phyloP scores from a whole-genome alignment of 1,284 basidiomycete genomes.

The Coniferiporia weirii region DNA sequence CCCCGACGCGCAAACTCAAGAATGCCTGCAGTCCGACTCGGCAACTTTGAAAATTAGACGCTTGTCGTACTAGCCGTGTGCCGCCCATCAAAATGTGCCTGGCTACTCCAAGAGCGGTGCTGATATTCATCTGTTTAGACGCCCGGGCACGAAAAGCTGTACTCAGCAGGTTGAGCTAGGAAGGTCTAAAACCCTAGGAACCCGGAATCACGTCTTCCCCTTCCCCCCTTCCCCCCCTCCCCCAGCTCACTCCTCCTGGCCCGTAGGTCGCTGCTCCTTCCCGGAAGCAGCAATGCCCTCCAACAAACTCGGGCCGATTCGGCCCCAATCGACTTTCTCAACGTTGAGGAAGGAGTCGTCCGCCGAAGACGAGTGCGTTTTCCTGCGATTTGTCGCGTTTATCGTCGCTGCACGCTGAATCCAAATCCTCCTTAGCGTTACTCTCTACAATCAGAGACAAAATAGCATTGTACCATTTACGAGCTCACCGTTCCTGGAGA shows the following conservation, averaged over 20 bases:
- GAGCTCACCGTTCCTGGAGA: constrained; percentile 12
- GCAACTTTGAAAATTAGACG: no score
- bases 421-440: not conserved
- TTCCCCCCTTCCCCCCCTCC: not conserved
- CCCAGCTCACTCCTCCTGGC: no score
- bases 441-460: constrained; percentile 12
- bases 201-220: not conserved
- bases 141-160: no score
- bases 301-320: no score
- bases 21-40: no score
- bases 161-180: no score
- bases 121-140: no score
- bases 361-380: not conserved
- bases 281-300: not conserved
- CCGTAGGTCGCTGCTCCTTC: not conserved
- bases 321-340: not conserved
- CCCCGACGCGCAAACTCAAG: no score
- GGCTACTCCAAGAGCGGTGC: no score
- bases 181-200: not conserved
- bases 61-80: no score
- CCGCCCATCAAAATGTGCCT: no score
- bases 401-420: not conserved
- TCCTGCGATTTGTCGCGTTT: not conserved
- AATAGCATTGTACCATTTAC: constrained; percentile 14
- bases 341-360: not conserved